Conservation (phyloP, 1,284 basidiomycete genomes). For the Xanthoconium separans region DNA sequence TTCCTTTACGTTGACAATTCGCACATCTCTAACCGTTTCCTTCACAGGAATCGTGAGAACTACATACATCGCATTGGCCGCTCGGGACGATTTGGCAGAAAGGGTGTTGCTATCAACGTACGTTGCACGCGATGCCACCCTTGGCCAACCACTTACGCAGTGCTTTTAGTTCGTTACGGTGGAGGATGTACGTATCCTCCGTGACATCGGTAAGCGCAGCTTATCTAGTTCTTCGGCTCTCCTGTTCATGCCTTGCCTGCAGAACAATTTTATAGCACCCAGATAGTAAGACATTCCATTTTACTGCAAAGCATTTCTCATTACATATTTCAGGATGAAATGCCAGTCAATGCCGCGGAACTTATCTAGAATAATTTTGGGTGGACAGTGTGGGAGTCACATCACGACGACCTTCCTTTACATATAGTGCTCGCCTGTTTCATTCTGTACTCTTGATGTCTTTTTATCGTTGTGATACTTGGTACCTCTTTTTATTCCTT, state of each 20-base stretch:
- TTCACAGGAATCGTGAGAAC: slow-evolving; percentile 87
- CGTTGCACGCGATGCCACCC: slow-evolving; percentile 23
- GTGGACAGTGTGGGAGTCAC: background rate
- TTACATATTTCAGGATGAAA: slow-evolving; percentile 68
- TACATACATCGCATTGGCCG: slow-evolving; percentile 98
- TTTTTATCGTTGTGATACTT: slow-evolving; percentile 38
- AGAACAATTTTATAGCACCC: slow-evolving; percentile 88
- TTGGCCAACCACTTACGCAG: slow-evolving; percentile 7
- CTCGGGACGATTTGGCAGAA: slow-evolving; percentile 92
- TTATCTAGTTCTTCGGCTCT: background rate
- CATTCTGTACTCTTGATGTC: slow-evolving; percentile 17
- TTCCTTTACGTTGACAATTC: slow-evolving; percentile 25
- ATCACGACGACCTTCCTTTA: slow-evolving; percentile 3
- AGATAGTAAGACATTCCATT: slow-evolving; percentile 61
- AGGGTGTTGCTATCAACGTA: slow-evolving; percentile 91
- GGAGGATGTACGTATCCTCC: slow-evolving; percentile 86
- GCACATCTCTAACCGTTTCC: slow-evolving; percentile 17
- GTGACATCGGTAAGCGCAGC: slow-evolving; percentile 75
- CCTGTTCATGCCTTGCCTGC: slow-evolving; percentile 19
- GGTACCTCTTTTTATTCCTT: slow-evolving; percentile 35
- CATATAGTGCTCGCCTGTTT: slow-evolving; percentile 5
- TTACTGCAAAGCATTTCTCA: slow-evolving; percentile 8
- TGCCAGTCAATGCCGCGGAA: slow-evolving; percentile 91
- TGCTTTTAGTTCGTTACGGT: slow-evolving; percentile 79
- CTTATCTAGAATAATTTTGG: slow-evolving; percentile 53